Base-by-base conservation (phyloP, 108 stramenopile species). In the Parmales sp. region DNA sequence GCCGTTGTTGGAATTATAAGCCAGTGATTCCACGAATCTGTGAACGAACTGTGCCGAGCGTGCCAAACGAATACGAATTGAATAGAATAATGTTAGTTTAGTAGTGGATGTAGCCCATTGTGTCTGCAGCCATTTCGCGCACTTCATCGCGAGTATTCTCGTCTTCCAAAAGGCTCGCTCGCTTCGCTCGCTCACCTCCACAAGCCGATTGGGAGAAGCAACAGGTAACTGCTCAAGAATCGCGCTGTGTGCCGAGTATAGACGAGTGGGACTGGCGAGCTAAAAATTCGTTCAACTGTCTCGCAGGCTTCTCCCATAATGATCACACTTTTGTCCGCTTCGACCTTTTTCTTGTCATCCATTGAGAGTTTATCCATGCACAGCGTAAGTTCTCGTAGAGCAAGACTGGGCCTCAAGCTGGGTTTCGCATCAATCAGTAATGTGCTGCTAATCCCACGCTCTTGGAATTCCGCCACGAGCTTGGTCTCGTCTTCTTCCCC, bases 221-320 rank as follows among this genome's bases (percentile, higher is more conserved):
- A 70, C 38, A 90, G 68, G 86, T 86, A 90, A 9, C 78, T 65
- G n/a, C 78, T 69, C 36, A 90, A 80, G 80, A 90, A 90, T 8
- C 87, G 82, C 28, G 87, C 80, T 11, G 84, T 84, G 68, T 88
- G 87, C 38, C 65, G 23, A 39, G 65, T 66, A 20, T 66, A 66
- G 8, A 66, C 65, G 36, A 66, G 39, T 22, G 65, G 65, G 23
- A 66, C 37, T 19, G 65, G 65, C 11, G 65, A 37, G 38, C 23
- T 66, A 25, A 22, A 66, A 8, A 66, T 66, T 23, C 65, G 37
- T 19, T 66, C 65, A 25, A 48, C 46, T 6, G 46, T 23, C 22
- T 48, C 23, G 13, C 22, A 48, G 19, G 46, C 46, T n/a, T 48
- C 46, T n/a, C 23, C 23, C 46, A 48, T 48, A 23, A 48, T 48